Conservation (phyloP, 139 green algal species). For the Picochlorum sp. region DNA sequence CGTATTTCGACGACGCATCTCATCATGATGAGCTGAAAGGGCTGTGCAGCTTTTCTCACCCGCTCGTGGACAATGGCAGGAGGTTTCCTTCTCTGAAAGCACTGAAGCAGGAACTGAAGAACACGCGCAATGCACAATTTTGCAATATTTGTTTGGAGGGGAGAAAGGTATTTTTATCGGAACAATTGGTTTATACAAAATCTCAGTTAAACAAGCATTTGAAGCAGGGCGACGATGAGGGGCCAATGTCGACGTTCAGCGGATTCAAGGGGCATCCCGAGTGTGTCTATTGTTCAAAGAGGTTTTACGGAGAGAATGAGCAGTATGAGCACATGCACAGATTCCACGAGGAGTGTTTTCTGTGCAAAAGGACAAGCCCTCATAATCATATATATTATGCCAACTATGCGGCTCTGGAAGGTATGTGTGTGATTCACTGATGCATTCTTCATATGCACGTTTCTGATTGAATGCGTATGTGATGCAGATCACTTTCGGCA, state of each 20-base stretch:
- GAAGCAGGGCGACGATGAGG: slow-evolving; percentile 56
- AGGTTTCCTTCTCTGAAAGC: slow-evolving; percentile 44
- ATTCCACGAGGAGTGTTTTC: slow-evolving; percentile 80
- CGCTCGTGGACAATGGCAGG: slow-evolving; percentile 28
- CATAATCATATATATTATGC: slow-evolving; percentile 81
- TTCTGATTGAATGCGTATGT: background rate
- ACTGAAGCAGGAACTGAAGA: slow-evolving; percentile 60
- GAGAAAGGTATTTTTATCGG: slow-evolving; percentile 75
- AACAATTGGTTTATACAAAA: slow-evolving; percentile 85
- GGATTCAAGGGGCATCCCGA: slow-evolving; percentile 84
- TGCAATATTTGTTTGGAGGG: slow-evolving; percentile 85
- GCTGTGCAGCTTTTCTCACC: slow-evolving; percentile 73
- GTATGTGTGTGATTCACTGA: background rate
- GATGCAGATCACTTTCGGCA: slow-evolving; percentile 60
- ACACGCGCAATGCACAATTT: slow-evolving; percentile 56
- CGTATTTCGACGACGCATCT: slow-evolving; percentile 80
- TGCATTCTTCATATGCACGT: slow-evolving; percentile 13
- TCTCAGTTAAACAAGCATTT: slow-evolving; percentile 68
- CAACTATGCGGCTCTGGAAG: slow-evolving; percentile 75
- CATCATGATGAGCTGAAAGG: slow-evolving; percentile 64
- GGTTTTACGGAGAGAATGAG: slow-evolving; percentile 82
- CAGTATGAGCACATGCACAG: slow-evolving; percentile 88
- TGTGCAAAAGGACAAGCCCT: slow-evolving; percentile 62
- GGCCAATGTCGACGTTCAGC: slow-evolving; percentile 56
- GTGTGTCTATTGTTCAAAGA: slow-evolving; percentile 71